Conservation (phyloP, 768 basidiomycete genomes). For the Gymnopilus junonius region DNA sequence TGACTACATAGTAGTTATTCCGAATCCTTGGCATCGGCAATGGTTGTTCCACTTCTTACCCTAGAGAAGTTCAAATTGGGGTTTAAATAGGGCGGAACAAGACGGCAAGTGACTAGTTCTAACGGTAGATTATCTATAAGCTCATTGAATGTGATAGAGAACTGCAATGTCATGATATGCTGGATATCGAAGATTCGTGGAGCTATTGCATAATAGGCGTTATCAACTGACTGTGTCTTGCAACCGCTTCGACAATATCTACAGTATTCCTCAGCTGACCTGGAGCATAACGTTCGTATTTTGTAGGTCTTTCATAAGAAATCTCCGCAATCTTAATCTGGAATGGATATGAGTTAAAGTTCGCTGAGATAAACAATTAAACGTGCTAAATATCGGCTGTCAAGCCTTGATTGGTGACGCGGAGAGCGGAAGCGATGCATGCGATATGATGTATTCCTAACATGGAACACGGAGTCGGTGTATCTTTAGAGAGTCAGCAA, state of each 20-base stretch:
- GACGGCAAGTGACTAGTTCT: no score
- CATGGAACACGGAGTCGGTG: slow-evolving; percentile 54
- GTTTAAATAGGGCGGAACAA: no score
- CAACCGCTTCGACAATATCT: slow-evolving; percentile 19
- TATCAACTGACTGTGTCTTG: slow-evolving; percentile 14
- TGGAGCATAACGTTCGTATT: slow-evolving; percentile 62
- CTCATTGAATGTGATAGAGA: no score
- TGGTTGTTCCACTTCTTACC: no score
- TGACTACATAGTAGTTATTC: no score
- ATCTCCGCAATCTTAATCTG: slow-evolving; percentile 73
- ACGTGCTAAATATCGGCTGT: slow-evolving; percentile 82
- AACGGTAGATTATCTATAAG: no score
- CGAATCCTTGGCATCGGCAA: no score
- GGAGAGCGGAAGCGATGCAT: slow-evolving; percentile 83
- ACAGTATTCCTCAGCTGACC: slow-evolving; percentile 42
- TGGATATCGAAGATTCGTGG: neutral
- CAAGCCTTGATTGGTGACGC: slow-evolving; percentile 82
- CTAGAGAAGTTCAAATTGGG: no score
- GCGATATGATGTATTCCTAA: slow-evolving; percentile 62
- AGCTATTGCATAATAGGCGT: neutral
- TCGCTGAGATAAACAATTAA: neutral
- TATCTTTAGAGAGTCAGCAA: slow-evolving; percentile 42
- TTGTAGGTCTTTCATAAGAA: slow-evolving; percentile 54
- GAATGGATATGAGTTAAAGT: neutral
- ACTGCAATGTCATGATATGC: neutral